phyloP scores from a whole-genome alignment of 768 basidiomycete species.

The Cystobasidium tubakii region DNA sequence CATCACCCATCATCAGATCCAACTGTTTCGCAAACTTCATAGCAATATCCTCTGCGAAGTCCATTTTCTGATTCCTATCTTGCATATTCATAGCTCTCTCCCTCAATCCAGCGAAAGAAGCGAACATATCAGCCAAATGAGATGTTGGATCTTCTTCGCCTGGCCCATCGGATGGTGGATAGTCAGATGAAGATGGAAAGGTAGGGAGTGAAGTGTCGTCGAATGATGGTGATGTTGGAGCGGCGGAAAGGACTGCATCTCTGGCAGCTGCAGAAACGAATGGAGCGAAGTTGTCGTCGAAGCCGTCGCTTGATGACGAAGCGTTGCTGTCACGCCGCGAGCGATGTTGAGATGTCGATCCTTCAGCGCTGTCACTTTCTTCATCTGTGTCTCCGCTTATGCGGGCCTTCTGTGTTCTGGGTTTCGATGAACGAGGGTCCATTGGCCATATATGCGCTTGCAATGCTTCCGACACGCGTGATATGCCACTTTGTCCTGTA shows the following conservation, averaged over 20 bases:
- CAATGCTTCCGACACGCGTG: constrained; percentile 24
- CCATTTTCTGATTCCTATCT: constrained; percentile 6
- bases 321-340: neutral
- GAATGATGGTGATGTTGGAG: constrained; percentile 1
- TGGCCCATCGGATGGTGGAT: neutral
- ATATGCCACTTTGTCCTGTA: constrained; percentile 19
- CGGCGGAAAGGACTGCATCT: neutral
- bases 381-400: neutral
- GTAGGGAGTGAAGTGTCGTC: neutral
- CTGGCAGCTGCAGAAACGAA: neutral
- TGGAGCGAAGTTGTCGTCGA: constrained; percentile 29
- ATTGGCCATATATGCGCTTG: constrained; percentile 34
- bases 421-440: neutral
- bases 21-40: constrained; percentile 28
- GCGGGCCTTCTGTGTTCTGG: neutral
- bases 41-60: constrained; percentile 30
- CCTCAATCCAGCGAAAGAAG: constrained; percentile 5
- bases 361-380: neutral
- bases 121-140: constrained; percentile 18
- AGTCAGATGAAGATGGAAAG: neutral
- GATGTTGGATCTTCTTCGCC: constrained; percentile 21
- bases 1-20: constrained; percentile 12
- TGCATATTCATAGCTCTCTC: constrained; percentile 20
- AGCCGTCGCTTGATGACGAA: neutral
- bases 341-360: neutral